Base-by-base conservation (phyloP, 73 alveolate species). In the Paramecium octaurelia region DNA sequence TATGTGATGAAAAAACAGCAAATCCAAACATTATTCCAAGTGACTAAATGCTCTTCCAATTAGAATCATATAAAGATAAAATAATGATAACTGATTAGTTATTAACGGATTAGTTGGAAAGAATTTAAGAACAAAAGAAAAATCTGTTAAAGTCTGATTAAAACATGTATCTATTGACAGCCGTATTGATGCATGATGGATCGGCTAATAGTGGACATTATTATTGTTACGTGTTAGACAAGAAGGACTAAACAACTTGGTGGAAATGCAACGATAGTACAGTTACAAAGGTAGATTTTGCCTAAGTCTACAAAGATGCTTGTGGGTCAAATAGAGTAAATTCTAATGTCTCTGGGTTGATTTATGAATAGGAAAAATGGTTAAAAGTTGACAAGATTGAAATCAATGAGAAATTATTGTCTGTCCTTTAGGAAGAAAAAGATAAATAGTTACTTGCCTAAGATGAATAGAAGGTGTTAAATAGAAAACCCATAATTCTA, bases 121-220 rank as follows among this genome's bases (percentile, higher is more conserved):
- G 57, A 18, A 40, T 80, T 10, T 46, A 80, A 80, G 38, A 44
- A 6, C 21, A 80, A 24, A 80, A 80, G 73, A 80, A 80, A 80
- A 42, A 80, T 10, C 8, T 80, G 44, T 46, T 46, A 46, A 27
- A 34, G 8, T 24, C 42, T 8, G 57, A 80, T 43, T 48, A 80
- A 80, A 80, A 80, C 46, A 42, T 48, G 14, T 80, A 80, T 80
- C 12, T 24, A 40, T 80, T 80, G 27, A 80, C 91, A 18, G 35
- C 76, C 5, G 91, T 80, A 7, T 80, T 80, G 44, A 80, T 80
- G 91, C 91, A 80, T 24, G 91, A 80, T 80, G 91, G 91, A 44
- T 40, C 76, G 44, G 91, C 91, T 44, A 27, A 16, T 14, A 38
- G 75, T 24, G 91, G 91, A 24, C 91, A 80, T 48, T 80, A 80